Conservation (phyloP, 345 rosid species). For the Arabidopsis suecica region DNA sequence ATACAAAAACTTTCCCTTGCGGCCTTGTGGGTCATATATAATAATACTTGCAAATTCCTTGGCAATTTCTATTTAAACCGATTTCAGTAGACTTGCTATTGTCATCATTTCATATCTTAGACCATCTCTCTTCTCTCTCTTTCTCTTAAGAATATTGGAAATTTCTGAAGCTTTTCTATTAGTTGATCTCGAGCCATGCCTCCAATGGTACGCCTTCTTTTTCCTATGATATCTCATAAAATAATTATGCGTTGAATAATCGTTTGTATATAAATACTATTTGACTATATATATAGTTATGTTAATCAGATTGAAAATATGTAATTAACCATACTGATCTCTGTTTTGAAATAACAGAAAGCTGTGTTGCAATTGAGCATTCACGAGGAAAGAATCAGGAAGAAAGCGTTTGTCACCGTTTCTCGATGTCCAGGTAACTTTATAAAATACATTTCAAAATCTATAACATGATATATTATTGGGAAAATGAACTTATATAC, state of each 20-base stretch:
- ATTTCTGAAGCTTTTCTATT: constrained; percentile 12
- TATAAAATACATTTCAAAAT: neutral
- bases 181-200: constrained; percentile 27
- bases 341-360: constrained; percentile 51
- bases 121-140: neutral
- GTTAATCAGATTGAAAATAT: neutral
- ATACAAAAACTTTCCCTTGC: neutral
- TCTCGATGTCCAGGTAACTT: constrained; percentile 57
- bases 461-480: neutral
- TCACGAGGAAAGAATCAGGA: constrained; percentile 51
- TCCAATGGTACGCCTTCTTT: constrained; percentile 8
- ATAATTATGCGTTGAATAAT: constrained; percentile 3
- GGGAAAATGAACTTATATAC: neutral
- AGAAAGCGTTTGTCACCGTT: constrained; percentile 57
- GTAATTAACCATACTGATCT: constrained; percentile 5
- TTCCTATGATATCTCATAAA: neutral
- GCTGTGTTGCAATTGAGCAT: constrained; percentile 57
- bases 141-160: neutral
- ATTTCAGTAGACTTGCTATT: neutral
- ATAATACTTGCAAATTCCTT: neutral
- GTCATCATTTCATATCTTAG: constrained; percentile 31
- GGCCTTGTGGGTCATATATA: constrained; percentile 13
- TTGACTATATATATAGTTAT: neutral
- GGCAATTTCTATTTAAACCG: constrained; percentile 27
- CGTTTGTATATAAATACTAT: neutral